Evolutionary conservation across 2,329 filamentous ascomycete species (phyloP), one percentile per base, ranked within the genome.

Genomic region (Cryphonectria nitschkei): DNA sequence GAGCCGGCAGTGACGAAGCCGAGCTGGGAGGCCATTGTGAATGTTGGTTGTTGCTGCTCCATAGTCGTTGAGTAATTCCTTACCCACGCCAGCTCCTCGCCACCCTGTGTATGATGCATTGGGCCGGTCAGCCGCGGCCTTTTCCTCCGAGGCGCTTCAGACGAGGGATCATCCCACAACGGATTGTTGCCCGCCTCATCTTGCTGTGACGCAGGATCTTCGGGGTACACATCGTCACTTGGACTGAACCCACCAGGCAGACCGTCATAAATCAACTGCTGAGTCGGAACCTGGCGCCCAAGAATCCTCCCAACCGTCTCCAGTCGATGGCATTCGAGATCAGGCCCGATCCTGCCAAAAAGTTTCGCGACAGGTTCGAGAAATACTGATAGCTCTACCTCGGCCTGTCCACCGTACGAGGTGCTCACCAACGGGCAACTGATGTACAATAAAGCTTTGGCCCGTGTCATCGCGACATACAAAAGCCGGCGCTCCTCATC

Each of bases 381-480:
- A 76, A 97, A 98, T 0, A 86, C 85, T 0, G 93, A 96, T 22
- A 95, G 79, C 9, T 86, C 88, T 0, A 90, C 89, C 70, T 89
- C 84, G 14, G 71, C 67, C 74, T 90, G 86, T 64, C 83, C 81
- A 68, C 81, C 80, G 34, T 86, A 82, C 69, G 88, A 86, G 9
- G 90, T 89, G 72, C 89, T 90, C 75, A 89, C 90, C 52, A 90
- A 80, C 0, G 95, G 93, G 74, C 89, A 93, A 79, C 94, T 97
- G 68, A 98, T 84, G 76, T 97, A 97, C 1, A 99, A 83, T 41
- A 98, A 81, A 0, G 89, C 91, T 78, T 98, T 91, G 8, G 96
- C 95, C 78, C 95, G 87, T 3, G 95, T 99, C 95, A 99, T 98
- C 39, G 95, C 95, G 19, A 99, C 96, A 76, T 98, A 99, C 0